Evolutionary conservation across 2,329 filamentous ascomycete species (phyloP).

Genomic region (Fusarium sublunatum): DNA sequence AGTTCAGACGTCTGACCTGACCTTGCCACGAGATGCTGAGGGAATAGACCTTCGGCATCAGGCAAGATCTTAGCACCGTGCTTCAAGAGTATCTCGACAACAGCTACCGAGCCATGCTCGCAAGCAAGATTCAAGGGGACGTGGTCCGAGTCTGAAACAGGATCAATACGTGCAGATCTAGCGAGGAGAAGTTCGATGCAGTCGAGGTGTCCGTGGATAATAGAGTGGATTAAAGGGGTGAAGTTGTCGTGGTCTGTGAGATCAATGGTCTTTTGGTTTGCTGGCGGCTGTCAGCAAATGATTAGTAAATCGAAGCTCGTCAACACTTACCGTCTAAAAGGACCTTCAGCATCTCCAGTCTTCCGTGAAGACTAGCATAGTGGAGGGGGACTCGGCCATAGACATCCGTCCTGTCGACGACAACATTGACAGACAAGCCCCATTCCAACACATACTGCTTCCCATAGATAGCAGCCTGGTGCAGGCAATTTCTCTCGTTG

Average conservation of each 20-base stretch:
- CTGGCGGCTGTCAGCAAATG: slow-evolving; percentile 51
- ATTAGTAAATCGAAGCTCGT: neutral
- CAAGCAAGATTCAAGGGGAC: slow-evolving; percentile 95
- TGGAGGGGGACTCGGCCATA: slow-evolving; percentile 94
- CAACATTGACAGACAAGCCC: slow-evolving; percentile 79
- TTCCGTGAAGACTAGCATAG: slow-evolving; percentile 95
- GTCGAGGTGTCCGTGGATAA: slow-evolving; percentile 84
- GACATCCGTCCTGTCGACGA: slow-evolving; percentile 85
- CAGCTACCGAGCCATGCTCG: slow-evolving; percentile 87
- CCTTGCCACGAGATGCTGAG: slow-evolving; percentile 94
- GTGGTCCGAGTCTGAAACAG: slow-evolving; percentile 86
- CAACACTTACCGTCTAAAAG: slow-evolving; percentile 69
- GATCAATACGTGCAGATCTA: slow-evolving; percentile 85
- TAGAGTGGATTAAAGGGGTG: slow-evolving; percentile 93
- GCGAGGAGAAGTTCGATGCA: slow-evolving; percentile 84
- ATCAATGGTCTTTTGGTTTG: slow-evolving; percentile 80
- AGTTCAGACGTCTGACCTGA: slow-evolving; percentile 85
- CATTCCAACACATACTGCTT: slow-evolving; percentile 81
- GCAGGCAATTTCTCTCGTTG: slow-evolving; percentile 95
- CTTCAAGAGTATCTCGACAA: slow-evolving; percentile 85
- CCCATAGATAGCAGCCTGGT: slow-evolving; percentile 96
- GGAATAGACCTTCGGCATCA: slow-evolving; percentile 94
- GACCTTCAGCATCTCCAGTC: slow-evolving; percentile 82
- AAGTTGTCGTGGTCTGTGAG: slow-evolving; percentile 97
- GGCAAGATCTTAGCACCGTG: slow-evolving; percentile 85